phyloP scores from a whole-genome alignment of 768 basidiomycete species.

The Terana coerulea region DNA sequence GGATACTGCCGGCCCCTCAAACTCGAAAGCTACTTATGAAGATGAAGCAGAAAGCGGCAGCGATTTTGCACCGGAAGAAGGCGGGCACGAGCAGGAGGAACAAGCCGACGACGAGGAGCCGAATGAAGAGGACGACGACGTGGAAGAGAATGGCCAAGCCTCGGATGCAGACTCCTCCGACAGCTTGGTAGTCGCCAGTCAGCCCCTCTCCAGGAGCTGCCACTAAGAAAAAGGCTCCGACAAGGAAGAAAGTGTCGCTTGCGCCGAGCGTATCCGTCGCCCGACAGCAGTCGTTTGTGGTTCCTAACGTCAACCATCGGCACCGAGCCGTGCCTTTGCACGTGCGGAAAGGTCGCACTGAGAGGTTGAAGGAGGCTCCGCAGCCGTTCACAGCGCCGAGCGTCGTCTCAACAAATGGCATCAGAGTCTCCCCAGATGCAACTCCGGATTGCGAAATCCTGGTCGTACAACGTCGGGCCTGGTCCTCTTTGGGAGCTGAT shows the following conservation, averaged over 20 bases:
- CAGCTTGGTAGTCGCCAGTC: background rate
- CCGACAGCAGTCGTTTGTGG: conserved; percentile 20
- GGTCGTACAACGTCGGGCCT: conserved; percentile 69
- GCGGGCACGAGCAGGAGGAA: conserved; percentile 25
- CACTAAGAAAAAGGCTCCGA: conserved; percentile 29
- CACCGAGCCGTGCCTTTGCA: conserved; percentile 67
- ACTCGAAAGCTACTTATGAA: conserved; percentile 16
- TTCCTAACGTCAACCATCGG: conserved; percentile 65
- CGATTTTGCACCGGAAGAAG: conserved; percentile 51
- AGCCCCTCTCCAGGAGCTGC: background rate
- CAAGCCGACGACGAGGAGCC: conserved; percentile 29
- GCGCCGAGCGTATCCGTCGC: conserved; percentile 26
- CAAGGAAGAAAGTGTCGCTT: conserved; percentile 19
- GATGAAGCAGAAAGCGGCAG: conserved; percentile 44
- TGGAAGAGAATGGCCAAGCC: conserved; percentile 21
- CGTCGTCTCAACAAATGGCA: conserved; percentile 46
- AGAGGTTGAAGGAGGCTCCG: conserved; percentile 54
- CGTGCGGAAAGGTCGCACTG: conserved; percentile 44
- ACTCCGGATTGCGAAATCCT: conserved; percentile 62
- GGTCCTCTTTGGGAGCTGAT: conserved; percentile 78
- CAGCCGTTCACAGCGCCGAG: conserved; percentile 42
- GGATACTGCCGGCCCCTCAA: conserved; percentile 38
- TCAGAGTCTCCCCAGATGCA: conserved; percentile 45
- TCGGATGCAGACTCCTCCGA: too few species aligned
- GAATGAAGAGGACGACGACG: conserved; percentile 20